These are phyloP conservation scores for Kazachstania psychrophila DNA, from an alignment of 805 yeast species.

Conservation along the genomic window DNA sequence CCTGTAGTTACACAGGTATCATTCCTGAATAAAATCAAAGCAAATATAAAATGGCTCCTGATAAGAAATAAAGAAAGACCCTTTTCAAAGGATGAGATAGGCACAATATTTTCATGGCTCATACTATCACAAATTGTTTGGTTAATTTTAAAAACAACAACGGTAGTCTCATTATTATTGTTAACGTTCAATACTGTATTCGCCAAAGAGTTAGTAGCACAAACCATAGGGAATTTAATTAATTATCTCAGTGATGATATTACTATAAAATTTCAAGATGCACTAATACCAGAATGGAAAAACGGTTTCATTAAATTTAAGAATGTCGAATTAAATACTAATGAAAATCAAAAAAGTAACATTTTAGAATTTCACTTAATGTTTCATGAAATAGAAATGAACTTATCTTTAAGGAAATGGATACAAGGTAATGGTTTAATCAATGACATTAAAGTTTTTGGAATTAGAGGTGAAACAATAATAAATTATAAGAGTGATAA, in stretches of 20 bases:
- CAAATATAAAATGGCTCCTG: constrained; percentile 63
- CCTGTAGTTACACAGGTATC: neutral
- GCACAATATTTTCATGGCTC: constrained; percentile 85
- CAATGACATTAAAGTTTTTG: constrained; percentile 67
- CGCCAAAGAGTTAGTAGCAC: constrained; percentile 83
- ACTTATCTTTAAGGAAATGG: constrained; percentile 79
- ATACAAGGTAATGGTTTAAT: constrained; percentile 76
- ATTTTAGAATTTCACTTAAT: constrained; percentile 68
- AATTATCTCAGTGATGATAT: constrained; percentile 57
- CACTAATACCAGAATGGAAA: constrained; percentile 87
- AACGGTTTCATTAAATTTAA: constrained; percentile 74
- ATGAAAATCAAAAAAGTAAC: constrained; percentile 9
- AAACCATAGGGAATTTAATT: constrained; percentile 64
- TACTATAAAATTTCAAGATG: constrained; percentile 75
- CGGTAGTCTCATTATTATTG: constrained; percentile 73
- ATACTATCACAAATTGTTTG: constrained; percentile 75
- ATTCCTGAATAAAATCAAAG: constrained; percentile 25
- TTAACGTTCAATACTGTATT: constrained; percentile 70
- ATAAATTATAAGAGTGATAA: constrained; percentile 42
- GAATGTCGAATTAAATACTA: constrained; percentile 60
- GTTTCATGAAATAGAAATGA: constrained; percentile 70
- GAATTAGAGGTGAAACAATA: constrained; percentile 67
- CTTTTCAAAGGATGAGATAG: constrained; percentile 76
- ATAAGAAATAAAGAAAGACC: constrained; percentile 66
- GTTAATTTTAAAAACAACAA: constrained; percentile 78